Conservation (phyloP, 2,329 filamentous ascomycete genomes). For the Balansia obtecta region DNA sequence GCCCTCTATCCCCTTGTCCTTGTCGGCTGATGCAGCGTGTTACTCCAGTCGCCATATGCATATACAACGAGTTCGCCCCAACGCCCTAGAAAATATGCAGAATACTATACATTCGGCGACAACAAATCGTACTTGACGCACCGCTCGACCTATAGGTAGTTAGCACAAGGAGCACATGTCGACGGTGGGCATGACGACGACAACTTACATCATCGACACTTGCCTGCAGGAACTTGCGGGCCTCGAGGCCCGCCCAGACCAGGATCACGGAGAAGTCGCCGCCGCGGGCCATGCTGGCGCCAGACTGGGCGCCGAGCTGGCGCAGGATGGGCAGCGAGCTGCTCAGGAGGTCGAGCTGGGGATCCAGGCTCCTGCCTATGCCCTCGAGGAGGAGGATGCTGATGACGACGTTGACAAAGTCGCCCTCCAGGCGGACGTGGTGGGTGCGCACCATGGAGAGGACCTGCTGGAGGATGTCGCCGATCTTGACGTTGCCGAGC, state of each 20-base stretch:
- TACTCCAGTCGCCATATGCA: no score
- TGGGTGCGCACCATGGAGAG: constrained; percentile 83
- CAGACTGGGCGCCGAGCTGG: constrained; percentile 70
- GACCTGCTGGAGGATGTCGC: constrained; percentile 85
- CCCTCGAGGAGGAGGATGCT: constrained; percentile 89
- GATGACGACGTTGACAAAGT: constrained; percentile 97
- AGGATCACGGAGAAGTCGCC: constrained; percentile 78
- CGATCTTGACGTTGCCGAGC: constrained; percentile 88
- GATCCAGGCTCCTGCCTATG: constrained; percentile 79
- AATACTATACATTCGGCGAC: constrained; percentile 64
- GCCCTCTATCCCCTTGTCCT: no score
- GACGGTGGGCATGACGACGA: no score
- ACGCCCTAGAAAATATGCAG: background rate
- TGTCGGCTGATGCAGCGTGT: no score
- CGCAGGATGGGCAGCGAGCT: constrained; percentile 84
- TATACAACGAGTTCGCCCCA: no score
- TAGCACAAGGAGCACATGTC: no score
- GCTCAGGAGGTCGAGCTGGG: constrained; percentile 71
- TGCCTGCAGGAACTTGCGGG: constrained; percentile 76
- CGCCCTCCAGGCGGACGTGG: constrained; percentile 88
- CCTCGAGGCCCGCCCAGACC: constrained; percentile 85
- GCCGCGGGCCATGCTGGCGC: constrained; percentile 54
- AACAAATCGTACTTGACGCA: constrained; percentile 87
- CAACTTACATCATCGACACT: constrained; percentile 77
- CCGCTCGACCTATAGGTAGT: constrained; percentile 51